Base-by-base conservation (phyloP, 2,329 filamentous ascomycete species). In the Chalaropsis thielavioides region DNA sequence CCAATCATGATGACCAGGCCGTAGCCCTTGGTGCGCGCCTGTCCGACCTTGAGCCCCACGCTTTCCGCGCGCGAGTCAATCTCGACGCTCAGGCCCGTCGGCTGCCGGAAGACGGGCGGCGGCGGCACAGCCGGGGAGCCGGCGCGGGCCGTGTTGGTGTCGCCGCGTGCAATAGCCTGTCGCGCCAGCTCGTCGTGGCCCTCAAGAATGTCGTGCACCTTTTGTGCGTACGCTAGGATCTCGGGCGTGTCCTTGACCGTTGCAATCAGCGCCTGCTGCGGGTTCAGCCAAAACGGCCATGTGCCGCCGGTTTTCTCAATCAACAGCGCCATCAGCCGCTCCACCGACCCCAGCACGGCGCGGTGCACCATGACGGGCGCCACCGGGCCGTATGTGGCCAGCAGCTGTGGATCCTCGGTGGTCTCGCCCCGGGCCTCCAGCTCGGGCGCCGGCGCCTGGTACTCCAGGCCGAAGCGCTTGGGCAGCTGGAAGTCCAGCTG, bases 401-500 rank as follows among this genome's bases (percentile, higher is more conserved):
- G 73, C 41, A 80, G 71, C 2, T 72, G 73, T 0, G 79, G 72
- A 66, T 85, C 79, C 0, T 74, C 74, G 1, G 81, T 81, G 0
- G 74, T 77, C 71, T 79, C 74, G 58, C 83, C 78, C 65, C 78
- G 76, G 27, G 77, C 76, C 70, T 88, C 84, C 19, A 80, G 72
- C 68, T 86, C 83, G 0, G 86, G 83, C 0, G 84, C 83, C 0
- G 87, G 85, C 0, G 85, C 85, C 71, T 83, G 79, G 71, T 95
- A 95, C 70, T 86, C 81, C 43, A 95, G 77, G 58, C 83, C 83
- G 72, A 95, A 95, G 13, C 90, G 83, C 72, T 89, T 88, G 0
- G 90, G 90, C 1, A 95, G 79, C 74, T 95, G 91, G 73, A 95
- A 95, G 73, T 95, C 90, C 35, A 95, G 82, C 76, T 95, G 90